Evolutionary conservation across 345 rosid genomes (phyloP).

Genomic region (Erucastrum elatum): DNA sequence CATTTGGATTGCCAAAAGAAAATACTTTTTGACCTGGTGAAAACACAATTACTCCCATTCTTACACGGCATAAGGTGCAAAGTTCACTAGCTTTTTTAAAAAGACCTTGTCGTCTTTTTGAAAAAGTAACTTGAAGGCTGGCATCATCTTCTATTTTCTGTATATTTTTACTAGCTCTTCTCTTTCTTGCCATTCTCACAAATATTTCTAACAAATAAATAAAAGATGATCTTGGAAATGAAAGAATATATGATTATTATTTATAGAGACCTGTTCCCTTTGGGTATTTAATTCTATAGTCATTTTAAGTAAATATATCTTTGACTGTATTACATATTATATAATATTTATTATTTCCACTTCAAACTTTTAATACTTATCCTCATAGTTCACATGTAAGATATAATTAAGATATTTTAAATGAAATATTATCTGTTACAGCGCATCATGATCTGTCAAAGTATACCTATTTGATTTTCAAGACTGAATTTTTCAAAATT

Average conservation of each 20-base stretch:
- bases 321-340: background rate
- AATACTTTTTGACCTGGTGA: slow-evolving; percentile 40
- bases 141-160: background rate
- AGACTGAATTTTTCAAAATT: background rate
- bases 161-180: background rate
- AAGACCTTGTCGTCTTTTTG: background rate
- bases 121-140: slow-evolving; percentile 7
- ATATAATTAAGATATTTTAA: background rate
- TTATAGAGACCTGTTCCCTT: background rate
- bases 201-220: background rate
- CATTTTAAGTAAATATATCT: background rate
- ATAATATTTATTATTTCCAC: background rate
- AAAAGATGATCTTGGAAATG: background rate
- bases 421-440: background rate
- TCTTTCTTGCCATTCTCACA: background rate
- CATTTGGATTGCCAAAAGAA: slow-evolving; percentile 57
- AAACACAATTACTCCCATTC: slow-evolving; percentile 17
- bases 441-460: background rate
- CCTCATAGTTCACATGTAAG: background rate
- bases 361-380: background rate
- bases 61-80: background rate
- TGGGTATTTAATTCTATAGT: background rate
- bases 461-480: background rate
- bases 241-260: background rate
- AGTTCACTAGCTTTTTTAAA: slow-evolving; percentile 27